Percentiles rank a stretch among this genome's conserved stretches.
phyloP scores from a whole-genome alignment of 1,284 basidiomycete species.

The Cutaneotrichosporon mucoides region DNA sequence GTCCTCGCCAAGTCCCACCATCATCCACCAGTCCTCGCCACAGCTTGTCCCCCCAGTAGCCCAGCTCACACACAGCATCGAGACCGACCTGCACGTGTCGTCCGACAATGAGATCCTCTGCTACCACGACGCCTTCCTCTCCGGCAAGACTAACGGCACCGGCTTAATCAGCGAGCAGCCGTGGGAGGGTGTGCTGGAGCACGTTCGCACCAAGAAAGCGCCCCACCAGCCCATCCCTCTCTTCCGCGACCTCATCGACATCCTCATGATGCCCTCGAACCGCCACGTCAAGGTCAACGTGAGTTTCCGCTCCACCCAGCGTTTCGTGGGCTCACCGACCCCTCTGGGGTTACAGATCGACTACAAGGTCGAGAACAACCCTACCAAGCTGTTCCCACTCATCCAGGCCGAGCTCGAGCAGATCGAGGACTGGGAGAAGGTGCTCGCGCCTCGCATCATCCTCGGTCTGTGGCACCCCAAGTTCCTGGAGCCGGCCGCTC shows the following conservation, averaged over 20 bases:
- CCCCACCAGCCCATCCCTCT: slow-evolving; percentile 84
- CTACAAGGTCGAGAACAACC: slow-evolving; percentile 83
- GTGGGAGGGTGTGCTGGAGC: slow-evolving; percentile 51
- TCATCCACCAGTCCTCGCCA: too few species aligned
- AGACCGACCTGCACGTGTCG: slow-evolving; percentile 96
- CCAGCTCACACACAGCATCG: slow-evolving; percentile 54
- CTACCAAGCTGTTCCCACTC: slow-evolving; percentile 75
- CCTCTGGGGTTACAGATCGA: slow-evolving; percentile 38
- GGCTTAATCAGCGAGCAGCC: slow-evolving; percentile 54
- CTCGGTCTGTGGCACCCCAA: slow-evolving; percentile 68
- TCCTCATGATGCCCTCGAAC: slow-evolving; percentile 64
- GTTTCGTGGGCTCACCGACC: slow-evolving; percentile 59
- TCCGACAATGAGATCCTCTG: slow-evolving; percentile 83
- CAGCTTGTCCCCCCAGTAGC: too few species aligned
- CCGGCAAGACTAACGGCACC: slow-evolving; percentile 51
- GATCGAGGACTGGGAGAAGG: slow-evolving; percentile 70
- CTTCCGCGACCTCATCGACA: slow-evolving; percentile 71
- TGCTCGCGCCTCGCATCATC: slow-evolving; percentile 82
- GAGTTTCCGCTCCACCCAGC: slow-evolving; percentile 66
- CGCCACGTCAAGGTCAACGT: slow-evolving; percentile 77
- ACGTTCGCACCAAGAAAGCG: slow-evolving; percentile 73
- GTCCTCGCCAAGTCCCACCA: too few species aligned
- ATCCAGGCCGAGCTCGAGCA: slow-evolving; percentile 71
- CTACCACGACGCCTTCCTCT: slow-evolving; percentile 81
- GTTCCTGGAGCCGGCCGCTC: slow-evolving; percentile 73